Base-by-base conservation (phyloP, 345 rosid genomes). In the Gossypium stocksii region DNA sequence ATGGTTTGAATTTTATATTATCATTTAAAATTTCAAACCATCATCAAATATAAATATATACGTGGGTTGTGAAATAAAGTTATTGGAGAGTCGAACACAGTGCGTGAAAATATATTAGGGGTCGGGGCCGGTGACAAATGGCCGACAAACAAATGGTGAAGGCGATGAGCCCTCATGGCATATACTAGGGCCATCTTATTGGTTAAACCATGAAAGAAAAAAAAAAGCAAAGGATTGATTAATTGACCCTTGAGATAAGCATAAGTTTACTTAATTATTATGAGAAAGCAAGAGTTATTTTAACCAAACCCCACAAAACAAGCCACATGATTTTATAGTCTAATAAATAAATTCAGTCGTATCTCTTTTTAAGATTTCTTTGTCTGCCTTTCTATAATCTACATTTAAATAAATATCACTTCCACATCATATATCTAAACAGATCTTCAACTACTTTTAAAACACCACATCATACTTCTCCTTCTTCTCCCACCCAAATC, bases 121-220 rank as follows among this genome's bases (percentile, higher is more conserved):
- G 70, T 46, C 57, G 68, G 74, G 49, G 51, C 69, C 70, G 46
- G 14, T 27, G 53, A 45, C 74, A 56, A 73, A 63, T 79, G 86
- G 86, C 86, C 86, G 86, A 80, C 86, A 80, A 67, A 45, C 75
- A 71, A 83, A 83, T 76, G 77, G 75, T 48, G 79, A 69, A 76
- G 80, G 71, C 74, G 79, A 70, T 59, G 77, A 75, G 78, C 80
- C 77, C 67, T 75, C 52, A 38, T n/a, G 64, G 27, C 52, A 48
- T 49, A 44, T 62, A 68, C 73, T 71, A 77, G 77, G 75, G 34
- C 74, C 34, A 29, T 29, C 34, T 77, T 71, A 74, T 74, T 73
- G 71, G 71, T 66, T 73, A 70, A 77, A 71, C 74, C 80, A 77
- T 74, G 73, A 58, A 53, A 38, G 69, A 29, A 29, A 29, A 3